phyloP scores from a whole-genome alignment of 495 filamentous ascomycete species.

The Neurospora tetraspora region DNA sequence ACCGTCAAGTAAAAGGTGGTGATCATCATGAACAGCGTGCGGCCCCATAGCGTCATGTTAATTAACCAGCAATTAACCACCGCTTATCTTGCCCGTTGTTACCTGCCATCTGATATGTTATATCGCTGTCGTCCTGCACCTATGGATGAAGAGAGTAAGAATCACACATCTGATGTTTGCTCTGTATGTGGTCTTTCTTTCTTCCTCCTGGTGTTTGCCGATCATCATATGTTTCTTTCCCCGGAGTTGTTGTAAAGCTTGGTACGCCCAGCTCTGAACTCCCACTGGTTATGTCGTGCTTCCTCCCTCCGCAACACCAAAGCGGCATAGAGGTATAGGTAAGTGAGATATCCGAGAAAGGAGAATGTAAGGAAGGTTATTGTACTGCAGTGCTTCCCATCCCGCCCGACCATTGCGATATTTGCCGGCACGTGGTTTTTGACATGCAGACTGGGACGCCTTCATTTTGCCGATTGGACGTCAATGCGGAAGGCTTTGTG shows the following conservation, averaged over 20 bases:
- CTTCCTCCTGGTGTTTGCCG: neutral
- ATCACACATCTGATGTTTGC: neutral
- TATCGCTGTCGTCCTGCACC: neutral
- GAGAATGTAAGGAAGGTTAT: slow-evolving; percentile 1
- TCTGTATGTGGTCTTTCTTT: neutral
- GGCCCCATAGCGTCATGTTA: neutral
- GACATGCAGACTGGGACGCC: slow-evolving; percentile 5
- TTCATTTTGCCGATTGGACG: slow-evolving; percentile 17
- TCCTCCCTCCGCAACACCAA: neutral
- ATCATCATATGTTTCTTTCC: neutral
- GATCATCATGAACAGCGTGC: neutral
- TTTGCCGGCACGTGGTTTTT: slow-evolving; percentile 19
- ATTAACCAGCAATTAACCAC: neutral
- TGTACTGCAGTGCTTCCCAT: slow-evolving; percentile 4
- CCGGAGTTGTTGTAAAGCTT: neutral
- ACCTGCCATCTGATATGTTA: neutral
- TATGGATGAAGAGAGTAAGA: neutral
- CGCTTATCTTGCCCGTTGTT: neutral
- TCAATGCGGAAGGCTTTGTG: slow-evolving; percentile 5
- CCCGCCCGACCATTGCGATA: neutral
- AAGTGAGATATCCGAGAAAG: slow-evolving; percentile 4
- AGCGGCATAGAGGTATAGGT: neutral
- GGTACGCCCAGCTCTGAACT: neutral
- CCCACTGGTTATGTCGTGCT: neutral
- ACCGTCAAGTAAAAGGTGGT: neutral